Base-by-base conservation (phyloP, 1,139 yeast genomes). In the Hansenula sp. region DNA sequence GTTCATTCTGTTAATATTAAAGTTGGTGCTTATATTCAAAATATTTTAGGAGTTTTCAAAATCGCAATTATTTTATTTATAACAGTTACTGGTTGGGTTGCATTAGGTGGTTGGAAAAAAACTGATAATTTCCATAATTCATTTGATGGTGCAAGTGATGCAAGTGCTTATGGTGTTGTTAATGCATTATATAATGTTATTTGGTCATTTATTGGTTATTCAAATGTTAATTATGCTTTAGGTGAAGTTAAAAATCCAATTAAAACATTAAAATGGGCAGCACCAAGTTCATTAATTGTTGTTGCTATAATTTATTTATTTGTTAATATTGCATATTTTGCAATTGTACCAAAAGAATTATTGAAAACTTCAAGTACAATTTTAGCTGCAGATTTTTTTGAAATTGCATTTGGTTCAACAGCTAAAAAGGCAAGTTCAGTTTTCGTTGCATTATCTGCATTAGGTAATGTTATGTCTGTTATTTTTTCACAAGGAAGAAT, bases 211-310 rank as follows among this genome's bases (percentile, higher is more conserved):
- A 76, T 79, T 47, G 87, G 87, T 36, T 79, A 79, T 57, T 77
- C 83, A 25, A 85, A 86, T 57, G 92, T 84, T 44, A 84, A 85
- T 63, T 85, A 85, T 57, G 94, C 94, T 12, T 69, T 85, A 44
- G 86, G 89, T 52, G 95, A 85, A 62, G 80, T 82, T 41, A 81
- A 77, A 60, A 51, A 84, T 53, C 94, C 94, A 0, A 75, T 78
- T 41, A 73, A 76, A 45, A 82, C 85, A 16, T 68, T 85, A 45
- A 81, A 76, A 37, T 65, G 79, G 34, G 86, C 90, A 1, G 92
- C 90, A 13, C 94, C 94, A 10, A 55, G 72, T 20, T 86, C 92
- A 1, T 75, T 85, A 34, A 53, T 77, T 7, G 57, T 72, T 22
- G 75, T 86, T 16, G 73, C 87, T 2, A 59, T 77, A 25, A 67